A percentile compares a stretch with the other conserved stretches of the same genome.
Conservation (phyloP, 331 rosid species). For the Cucumis variabilis region DNA sequence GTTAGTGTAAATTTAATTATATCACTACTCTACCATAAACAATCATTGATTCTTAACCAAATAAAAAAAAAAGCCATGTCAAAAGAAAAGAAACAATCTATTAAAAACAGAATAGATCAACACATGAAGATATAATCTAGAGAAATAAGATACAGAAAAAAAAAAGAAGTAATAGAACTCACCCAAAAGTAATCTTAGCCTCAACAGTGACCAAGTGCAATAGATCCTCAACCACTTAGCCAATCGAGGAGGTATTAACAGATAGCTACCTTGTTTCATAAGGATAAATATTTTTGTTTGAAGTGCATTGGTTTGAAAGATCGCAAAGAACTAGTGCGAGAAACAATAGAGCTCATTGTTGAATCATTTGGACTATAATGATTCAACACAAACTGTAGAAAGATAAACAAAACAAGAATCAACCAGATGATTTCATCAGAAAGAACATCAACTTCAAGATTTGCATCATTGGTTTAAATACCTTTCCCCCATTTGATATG, state of each 20-base stretch:
- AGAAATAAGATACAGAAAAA: background rate
- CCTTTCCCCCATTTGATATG: too few species aligned
- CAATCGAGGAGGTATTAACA: conserved; percentile 69
- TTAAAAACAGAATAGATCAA: background rate
- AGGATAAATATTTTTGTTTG: conserved; percentile 52
- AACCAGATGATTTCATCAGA: too few species aligned
- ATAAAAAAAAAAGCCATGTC: background rate
- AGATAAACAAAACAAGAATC: too few species aligned
- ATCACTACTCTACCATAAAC: too few species aligned
- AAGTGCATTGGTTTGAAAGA: conserved; percentile 50
- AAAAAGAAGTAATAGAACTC: conserved; percentile 27
- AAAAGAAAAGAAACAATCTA: background rate
- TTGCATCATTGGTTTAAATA: too few species aligned
- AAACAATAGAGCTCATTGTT: too few species aligned
- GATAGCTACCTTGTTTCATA: conserved; percentile 66
- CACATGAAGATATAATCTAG: background rate
- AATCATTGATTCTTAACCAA: background rate
- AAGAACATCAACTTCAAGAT: too few species aligned
- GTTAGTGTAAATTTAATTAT: too few species aligned
- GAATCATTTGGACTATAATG: too few species aligned
- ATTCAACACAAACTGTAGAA: too few species aligned
- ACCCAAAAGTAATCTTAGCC: conserved; percentile 77
- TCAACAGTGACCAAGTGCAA: conserved; percentile 63
- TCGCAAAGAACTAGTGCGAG: conserved; percentile 63
- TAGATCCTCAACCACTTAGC: conserved; percentile 80